phyloP scores from a whole-genome alignment of 768 basidiomycete genomes.

The Leccinum longicurvipes region DNA sequence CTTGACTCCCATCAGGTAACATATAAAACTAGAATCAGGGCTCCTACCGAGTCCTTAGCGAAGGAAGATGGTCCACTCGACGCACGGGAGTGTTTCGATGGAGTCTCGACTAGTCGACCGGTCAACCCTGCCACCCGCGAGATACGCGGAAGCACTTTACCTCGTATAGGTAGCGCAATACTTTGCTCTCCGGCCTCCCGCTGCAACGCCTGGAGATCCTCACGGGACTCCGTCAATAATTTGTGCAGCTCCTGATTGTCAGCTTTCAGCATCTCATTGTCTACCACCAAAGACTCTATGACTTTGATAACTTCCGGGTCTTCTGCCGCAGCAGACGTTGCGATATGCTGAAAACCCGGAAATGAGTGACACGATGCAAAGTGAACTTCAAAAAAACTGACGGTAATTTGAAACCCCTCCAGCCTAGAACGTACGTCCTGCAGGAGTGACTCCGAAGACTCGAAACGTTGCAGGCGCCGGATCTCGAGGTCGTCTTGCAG shows the following conservation, averaged over 20 bases:
- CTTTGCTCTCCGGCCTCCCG: slow-evolving; percentile 76
- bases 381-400: slow-evolving; percentile 31
- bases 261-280: slow-evolving; percentile 78
- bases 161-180: slow-evolving; percentile 44
- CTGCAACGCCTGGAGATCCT: slow-evolving; percentile 66
- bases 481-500: slow-evolving; percentile 63
- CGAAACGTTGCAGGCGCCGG: slow-evolving; percentile 55
- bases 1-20: slow-evolving; percentile 23
- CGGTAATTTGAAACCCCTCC: slow-evolving; percentile 56
- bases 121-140: slow-evolving; percentile 1
- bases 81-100: slow-evolving; percentile 39
- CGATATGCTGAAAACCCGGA: slow-evolving; percentile 34
- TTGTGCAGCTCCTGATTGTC: slow-evolving; percentile 79
- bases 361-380: slow-evolving; percentile 14
- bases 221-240: slow-evolving; percentile 70
- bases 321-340: slow-evolving; percentile 36
- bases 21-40: slow-evolving; percentile 27
- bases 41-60: slow-evolving; percentile 43
- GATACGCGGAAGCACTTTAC: slow-evolving; percentile 26
- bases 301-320: slow-evolving; percentile 63
- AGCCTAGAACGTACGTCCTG: slow-evolving; percentile 63
- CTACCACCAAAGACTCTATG: slow-evolving; percentile 80
- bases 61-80: slow-evolving; percentile 45
- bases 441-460: slow-evolving; percentile 65
- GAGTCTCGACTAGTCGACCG: slow-evolving; percentile 25